These are phyloP conservation scores for Saccharomyces hybrid DNA, from an alignment of 1,139 yeast species.

Conservation along the genomic window DNA sequence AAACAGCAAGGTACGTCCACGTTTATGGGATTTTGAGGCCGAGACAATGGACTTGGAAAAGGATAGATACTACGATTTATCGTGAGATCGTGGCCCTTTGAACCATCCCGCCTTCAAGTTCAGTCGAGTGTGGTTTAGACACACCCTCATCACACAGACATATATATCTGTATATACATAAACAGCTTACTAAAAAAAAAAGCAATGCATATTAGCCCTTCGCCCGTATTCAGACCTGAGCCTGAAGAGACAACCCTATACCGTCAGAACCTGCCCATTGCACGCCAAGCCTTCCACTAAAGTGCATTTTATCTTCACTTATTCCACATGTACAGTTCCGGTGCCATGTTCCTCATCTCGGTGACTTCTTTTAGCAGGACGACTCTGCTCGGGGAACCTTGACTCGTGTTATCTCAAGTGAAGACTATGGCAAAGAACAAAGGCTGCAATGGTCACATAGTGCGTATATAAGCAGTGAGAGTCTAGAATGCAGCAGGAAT, in stretches of 20 bases:
- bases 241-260: background rate
- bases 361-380: constrained; percentile 17
- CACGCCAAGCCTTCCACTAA: background rate
- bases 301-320: constrained; percentile 7
- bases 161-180: background rate
- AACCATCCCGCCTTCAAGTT: background rate
- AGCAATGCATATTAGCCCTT: background rate
- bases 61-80: constrained; percentile 43
- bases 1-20: constrained; percentile 7
- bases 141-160: background rate
- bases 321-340: constrained; percentile 19
- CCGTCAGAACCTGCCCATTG: background rate
- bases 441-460: background rate
- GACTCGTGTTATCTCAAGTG: background rate
- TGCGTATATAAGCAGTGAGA: background rate
- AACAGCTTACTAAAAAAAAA: background rate
- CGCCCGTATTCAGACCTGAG: background rate
- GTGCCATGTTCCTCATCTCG: constrained; percentile 7
- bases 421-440: background rate
- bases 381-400: constrained; percentile 6
- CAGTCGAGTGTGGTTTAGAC: background rate
- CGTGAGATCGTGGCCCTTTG: constrained; percentile 8
- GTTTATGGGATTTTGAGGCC: constrained; percentile 31
- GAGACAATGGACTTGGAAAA: constrained; percentile 44
- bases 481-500: background rate